Base-by-base conservation (phyloP, 164 flowering plant genomes). In the Saururus chinensis region DNA sequence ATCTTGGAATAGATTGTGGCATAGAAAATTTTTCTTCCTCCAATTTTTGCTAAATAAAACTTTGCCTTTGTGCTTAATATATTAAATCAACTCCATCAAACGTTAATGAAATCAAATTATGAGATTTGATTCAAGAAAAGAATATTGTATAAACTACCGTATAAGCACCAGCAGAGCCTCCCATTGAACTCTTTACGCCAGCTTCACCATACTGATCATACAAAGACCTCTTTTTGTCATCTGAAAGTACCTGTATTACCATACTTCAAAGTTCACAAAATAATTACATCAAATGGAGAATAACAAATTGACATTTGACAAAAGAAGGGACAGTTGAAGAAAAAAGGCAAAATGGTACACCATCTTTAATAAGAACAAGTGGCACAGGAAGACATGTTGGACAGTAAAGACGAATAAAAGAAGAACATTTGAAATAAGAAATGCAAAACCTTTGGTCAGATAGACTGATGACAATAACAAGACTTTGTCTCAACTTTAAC, bases 121-220 rank as follows among this genome's bases (percentile, higher is more conserved):
- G 14, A 12, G 49, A 45, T 17, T 17, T 12, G 13, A 2, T 12
- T 12, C 14, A 17, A 45, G 14, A 45, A 12, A 12, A 45, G 0
- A 45, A 45, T 3, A 1, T 45, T 7, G 49, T 7, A 2, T 45
- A 21, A 52, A 64, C 35, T 93, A 93, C 99, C 89, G 96, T 77
- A 69, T 90, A 93, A 63, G 92, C 78, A 71, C 84, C 84, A 69
- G 82, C 78, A 55, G 71, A 62, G 64, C 88, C 92, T 6, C 99
- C 97, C 24, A 84, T 84, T 0, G 83, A 26, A 64, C 92, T 88
- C 77, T 85, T 93, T 30, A 93, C 84, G 64, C 99, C 99, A 73
- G 89, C 99, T 80, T 93, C 97, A 70, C 99, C 99, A 78, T 81
- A 93, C 70, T 79, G 99, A 82, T 93, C 97, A 72, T 93, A 93